phyloP scores from a whole-genome alignment of 176 grass and related monocot species.

The Cocos nucifera region DNA sequence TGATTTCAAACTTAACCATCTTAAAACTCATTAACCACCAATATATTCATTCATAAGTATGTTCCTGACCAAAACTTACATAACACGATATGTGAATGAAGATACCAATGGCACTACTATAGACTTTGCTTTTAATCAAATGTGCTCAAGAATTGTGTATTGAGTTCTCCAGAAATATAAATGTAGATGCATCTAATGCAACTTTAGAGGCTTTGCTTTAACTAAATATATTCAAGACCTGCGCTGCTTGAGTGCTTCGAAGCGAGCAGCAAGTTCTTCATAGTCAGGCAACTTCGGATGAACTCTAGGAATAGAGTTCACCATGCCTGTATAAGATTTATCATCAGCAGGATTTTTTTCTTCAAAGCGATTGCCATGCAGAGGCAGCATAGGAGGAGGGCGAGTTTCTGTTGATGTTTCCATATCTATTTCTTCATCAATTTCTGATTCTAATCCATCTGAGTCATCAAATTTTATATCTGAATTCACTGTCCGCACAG shows the following conservation, averaged over 20 bases:
- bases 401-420: constrained; percentile 36
- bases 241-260: constrained; percentile 47
- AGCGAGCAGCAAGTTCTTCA: constrained; percentile 70
- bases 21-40: no score
- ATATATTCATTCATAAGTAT: no score
- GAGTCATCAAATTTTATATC: constrained; percentile 81
- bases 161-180: no score
- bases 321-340: constrained; percentile 29
- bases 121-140: no score
- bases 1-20: no score
- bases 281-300: constrained; percentile 98
- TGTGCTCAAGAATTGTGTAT: no score
- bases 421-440: constrained; percentile 28
- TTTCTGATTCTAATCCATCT: constrained; percentile 39
- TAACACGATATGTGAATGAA: no score
- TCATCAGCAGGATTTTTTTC: constrained; percentile 9
- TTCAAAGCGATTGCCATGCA: constrained; percentile 20
- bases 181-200: no score
- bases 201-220: no score
- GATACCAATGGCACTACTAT: no score
- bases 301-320: constrained; percentile 30
- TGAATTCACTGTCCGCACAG: constrained; percentile 35
- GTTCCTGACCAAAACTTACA: no score
- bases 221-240: no score
- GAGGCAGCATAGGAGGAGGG: constrained; percentile 21